Conservation (phyloP, 495 filamentous ascomycete species). For the Apodospora peruviana region DNA sequence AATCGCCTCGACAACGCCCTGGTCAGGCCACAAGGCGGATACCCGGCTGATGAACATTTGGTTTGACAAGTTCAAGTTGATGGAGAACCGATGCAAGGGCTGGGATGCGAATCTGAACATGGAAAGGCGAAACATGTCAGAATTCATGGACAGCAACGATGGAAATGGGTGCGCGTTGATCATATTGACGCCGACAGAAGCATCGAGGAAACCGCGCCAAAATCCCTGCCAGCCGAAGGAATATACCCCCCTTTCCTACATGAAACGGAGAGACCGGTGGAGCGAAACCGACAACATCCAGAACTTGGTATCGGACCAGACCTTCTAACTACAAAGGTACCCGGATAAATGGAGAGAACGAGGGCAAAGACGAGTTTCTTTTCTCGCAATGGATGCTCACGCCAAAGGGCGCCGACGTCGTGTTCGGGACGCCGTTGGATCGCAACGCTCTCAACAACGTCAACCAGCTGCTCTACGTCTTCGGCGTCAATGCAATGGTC, state of each 20-base stretch:
- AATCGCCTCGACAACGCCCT: neutral
- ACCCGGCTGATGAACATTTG: too few relatives aligned
- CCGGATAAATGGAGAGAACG: neutral
- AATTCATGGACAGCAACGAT: slow-evolving; percentile 10
- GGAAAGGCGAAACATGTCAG: too few relatives aligned
- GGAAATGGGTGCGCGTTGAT: slow-evolving; percentile 13
- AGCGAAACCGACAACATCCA: neutral
- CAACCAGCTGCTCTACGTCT: slow-evolving; percentile 11
- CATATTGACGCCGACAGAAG: too few relatives aligned
- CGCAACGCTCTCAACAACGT: neutral
- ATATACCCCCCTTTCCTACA: too few relatives aligned
- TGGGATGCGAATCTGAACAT: neutral
- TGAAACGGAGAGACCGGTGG: too few relatives aligned
- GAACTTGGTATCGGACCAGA: neutral
- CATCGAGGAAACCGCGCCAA: too few relatives aligned
- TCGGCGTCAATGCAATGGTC: slow-evolving; percentile 9
- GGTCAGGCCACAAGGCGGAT: slow-evolving; percentile 3
- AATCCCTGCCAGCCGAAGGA: too few relatives aligned
- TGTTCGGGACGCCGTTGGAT: neutral
- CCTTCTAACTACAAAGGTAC: too few relatives aligned
- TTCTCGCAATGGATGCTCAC: slow-evolving; percentile 11
- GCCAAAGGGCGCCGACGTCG: neutral
- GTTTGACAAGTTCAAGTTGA: slow-evolving; percentile 4
- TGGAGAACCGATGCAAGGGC: slow-evolving; percentile 10
- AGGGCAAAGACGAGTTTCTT: neutral